Percentiles rank a stretch among this genome's conserved stretches.
Evolutionary conservation across 163 green algal species (phyloP).

Genomic region (Trebouxiophyceae sp.): DNA sequence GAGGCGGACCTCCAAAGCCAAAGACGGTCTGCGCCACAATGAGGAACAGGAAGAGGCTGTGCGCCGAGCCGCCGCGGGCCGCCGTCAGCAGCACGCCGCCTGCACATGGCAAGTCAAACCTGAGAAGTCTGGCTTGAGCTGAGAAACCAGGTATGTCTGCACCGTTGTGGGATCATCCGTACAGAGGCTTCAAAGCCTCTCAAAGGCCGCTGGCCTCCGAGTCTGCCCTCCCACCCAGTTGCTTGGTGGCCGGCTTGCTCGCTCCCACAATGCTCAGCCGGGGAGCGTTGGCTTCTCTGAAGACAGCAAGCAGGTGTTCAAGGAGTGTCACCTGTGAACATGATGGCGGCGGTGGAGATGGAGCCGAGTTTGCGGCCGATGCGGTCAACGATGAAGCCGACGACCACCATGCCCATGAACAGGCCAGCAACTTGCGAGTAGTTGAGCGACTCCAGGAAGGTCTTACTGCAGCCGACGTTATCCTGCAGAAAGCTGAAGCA

Average conservation of each 20-base stretch:
- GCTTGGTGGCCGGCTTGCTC: too few species aligned
- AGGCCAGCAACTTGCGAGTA: constrained; percentile 35
- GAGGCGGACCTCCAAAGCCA: constrained; percentile 37
- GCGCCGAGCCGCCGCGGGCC: constrained; percentile 6
- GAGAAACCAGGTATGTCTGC: too few species aligned
- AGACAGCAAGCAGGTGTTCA: too few species aligned
- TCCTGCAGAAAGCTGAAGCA: constrained; percentile 1
- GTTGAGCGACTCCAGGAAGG: constrained; percentile 13
- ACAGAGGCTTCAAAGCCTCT: too few species aligned
- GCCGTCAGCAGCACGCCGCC: constrained; percentile 32
- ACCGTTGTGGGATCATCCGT: too few species aligned
- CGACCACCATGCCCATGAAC: constrained; percentile 42
- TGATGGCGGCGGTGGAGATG: constrained; percentile 43
- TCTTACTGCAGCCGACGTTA: constrained; percentile 6
- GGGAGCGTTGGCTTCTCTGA: too few species aligned
- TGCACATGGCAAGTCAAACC: too few species aligned
- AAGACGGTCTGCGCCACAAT: constrained; percentile 42
- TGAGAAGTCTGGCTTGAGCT: too few species aligned
- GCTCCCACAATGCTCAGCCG: too few species aligned
- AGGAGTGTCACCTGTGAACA: constrained; percentile 54
- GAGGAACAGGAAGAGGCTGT: constrained; percentile 35
- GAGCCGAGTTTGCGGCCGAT: constrained; percentile 58
- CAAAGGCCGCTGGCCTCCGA: too few species aligned
- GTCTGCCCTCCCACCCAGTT: too few species aligned
- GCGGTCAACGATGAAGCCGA: constrained; percentile 53